Percentiles rank a stretch among this genome's conserved stretches.
phyloP scores from a whole-genome alignment of 441 rosid species.

The Viola pubescens region DNA sequence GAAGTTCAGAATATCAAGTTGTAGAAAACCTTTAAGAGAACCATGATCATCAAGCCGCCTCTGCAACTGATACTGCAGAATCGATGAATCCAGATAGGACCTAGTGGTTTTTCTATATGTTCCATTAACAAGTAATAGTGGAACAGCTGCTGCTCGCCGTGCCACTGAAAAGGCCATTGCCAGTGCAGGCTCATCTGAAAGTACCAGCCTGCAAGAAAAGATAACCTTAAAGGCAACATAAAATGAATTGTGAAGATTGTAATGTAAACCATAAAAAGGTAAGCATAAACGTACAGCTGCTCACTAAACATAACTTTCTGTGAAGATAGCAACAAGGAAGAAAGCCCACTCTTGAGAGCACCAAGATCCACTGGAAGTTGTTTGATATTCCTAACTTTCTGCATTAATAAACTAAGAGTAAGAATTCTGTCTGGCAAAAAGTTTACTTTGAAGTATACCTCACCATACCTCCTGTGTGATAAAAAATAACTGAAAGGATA shows the following conservation, averaged over 20 bases:
- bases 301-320: slow-evolving; percentile 73
- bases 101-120: slow-evolving; percentile 88
- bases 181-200: slow-evolving; percentile 96
- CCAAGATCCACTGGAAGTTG: slow-evolving; percentile 80
- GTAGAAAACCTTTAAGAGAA: slow-evolving; percentile 74
- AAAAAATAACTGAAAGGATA: slow-evolving; percentile 90
- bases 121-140: slow-evolving; percentile 92
- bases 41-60: slow-evolving; percentile 62
- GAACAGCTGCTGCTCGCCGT: slow-evolving; percentile 96
- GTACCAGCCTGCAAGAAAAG: slow-evolving; percentile 54
- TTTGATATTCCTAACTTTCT: slow-evolving; percentile 63
- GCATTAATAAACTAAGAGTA: slow-evolving; percentile 29
- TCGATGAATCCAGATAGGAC: slow-evolving; percentile 87
- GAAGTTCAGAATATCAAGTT: slow-evolving; percentile 2
- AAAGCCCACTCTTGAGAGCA: slow-evolving; percentile 75
- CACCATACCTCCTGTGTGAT: slow-evolving; percentile 85
- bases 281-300: slow-evolving; percentile 47
- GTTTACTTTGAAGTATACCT: slow-evolving; percentile 11
- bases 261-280: neutral
- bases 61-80: slow-evolving; percentile 89
- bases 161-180: slow-evolving; percentile 99
- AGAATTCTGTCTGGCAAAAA: slow-evolving; percentile 19
- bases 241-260: slow-evolving; percentile 3
- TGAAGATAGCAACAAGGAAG: slow-evolving; percentile 80
- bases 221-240: neutral